A percentile compares a stretch with the other conserved stretches of the same genome.
Conservation (phyloP, 805 yeast genomes). For the Kluyveromyces aestuarii region DNA sequence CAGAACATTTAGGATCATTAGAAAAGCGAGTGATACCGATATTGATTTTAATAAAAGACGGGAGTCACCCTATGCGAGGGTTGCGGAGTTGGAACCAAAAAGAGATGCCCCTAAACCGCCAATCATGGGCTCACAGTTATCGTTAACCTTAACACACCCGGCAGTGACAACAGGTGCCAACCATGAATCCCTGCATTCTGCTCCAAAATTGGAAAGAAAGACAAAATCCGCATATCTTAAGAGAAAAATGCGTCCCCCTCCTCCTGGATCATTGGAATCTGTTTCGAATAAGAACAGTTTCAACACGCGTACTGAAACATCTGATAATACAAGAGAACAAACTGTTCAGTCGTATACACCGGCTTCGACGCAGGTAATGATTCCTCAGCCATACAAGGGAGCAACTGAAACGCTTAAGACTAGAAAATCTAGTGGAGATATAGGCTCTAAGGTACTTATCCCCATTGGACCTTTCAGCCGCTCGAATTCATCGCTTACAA, state of each 20-base stretch:
- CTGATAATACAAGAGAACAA: slow-evolving; percentile 7
- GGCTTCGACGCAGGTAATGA: slow-evolving; percentile 33
- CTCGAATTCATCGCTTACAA: slow-evolving; percentile 16
- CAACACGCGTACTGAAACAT: not conserved
- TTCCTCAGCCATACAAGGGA: slow-evolving; percentile 36
- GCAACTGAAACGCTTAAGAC: slow-evolving; percentile 11
- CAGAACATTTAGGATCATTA: slow-evolving; percentile 55
- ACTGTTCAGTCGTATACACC: slow-evolving; percentile 33
- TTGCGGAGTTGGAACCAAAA: slow-evolving; percentile 51
- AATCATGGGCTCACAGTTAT: slow-evolving; percentile 14
- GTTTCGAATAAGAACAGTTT: not conserved
- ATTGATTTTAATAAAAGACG: slow-evolving; percentile 77
- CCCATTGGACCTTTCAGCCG: slow-evolving; percentile 13
- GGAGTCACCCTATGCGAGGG: slow-evolving; percentile 55
- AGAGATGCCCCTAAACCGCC: slow-evolving; percentile 72
- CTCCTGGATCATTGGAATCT: slow-evolving; percentile 8
- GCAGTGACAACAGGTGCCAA: not conserved
- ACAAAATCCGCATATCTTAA: slow-evolving; percentile 8
- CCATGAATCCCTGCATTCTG: not conserved
- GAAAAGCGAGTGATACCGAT: slow-evolving; percentile 55
- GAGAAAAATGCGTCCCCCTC: slow-evolving; percentile 13
- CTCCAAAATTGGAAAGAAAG: slow-evolving; percentile 11
- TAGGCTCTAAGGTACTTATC: slow-evolving; percentile 9
- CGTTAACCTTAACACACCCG: slow-evolving; percentile 1
- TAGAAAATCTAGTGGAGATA: slow-evolving; percentile 6